Conservation (phyloP, 2,329 filamentous ascomycete genomes). For the Zymoseptoria ardabiliae region DNA sequence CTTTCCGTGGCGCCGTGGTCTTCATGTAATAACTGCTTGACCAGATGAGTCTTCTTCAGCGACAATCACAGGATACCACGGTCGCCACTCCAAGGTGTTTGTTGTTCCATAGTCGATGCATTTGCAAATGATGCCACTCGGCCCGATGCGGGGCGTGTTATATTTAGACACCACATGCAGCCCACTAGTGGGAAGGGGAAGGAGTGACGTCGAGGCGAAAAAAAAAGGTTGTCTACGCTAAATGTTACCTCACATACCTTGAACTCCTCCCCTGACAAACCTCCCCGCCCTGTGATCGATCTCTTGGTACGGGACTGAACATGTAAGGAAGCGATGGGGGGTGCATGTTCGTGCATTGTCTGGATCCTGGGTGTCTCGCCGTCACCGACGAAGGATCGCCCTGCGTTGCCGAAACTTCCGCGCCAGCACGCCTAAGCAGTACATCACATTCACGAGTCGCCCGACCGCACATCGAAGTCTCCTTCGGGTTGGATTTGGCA, state of each 20-base stretch:
- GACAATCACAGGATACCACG: background rate
- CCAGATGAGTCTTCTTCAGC: background rate
- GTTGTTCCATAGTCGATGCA: background rate
- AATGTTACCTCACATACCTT: background rate
- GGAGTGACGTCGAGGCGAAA: background rate
- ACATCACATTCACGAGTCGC: background rate
- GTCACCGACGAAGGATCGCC: background rate
- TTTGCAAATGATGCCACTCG: background rate
- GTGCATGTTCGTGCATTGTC: background rate
- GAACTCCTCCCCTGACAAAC: background rate
- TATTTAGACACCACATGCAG: background rate
- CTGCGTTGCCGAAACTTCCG: background rate
- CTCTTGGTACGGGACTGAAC: background rate
- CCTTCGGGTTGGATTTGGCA: background rate
- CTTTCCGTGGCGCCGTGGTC: background rate
- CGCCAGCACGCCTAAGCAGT: background rate
- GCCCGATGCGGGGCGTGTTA: background rate
- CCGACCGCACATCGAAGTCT: background rate
- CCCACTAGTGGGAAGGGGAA: background rate
- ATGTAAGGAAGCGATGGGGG: background rate
- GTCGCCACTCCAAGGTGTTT: background rate
- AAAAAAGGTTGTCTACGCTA: background rate
- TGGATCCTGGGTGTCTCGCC: background rate
- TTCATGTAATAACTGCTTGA: too few species aligned
- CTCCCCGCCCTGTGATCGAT: background rate